Evolutionary conservation across 805 yeast species (phyloP), one percentile per base, ranked within the genome.

Genomic region (Kodamaea lidongshanica): DNA sequence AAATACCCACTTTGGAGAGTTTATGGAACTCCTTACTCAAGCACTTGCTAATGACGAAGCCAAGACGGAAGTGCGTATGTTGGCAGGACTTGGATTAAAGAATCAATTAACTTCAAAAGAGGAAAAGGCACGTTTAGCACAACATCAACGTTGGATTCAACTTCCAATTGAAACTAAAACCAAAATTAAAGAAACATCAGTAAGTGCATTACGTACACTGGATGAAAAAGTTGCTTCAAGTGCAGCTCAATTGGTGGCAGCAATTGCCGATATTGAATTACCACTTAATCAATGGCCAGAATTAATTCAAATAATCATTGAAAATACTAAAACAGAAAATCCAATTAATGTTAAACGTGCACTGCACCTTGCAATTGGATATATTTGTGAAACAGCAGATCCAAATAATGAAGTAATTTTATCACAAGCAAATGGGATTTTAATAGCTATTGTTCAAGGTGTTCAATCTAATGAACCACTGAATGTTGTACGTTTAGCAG

Each of bases 381-480:
- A 86, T 58, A 89, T 92, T 41, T 92, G 98, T 62, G 98, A 92
- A 59, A 73, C 80, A 38, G 89, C 94, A 4, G 95, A 92, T 53
- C 92, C 96, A 16, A 61, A 61, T 34, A 79, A 79, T 52, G 77
- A 80, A 14, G 80, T 79, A 18, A 78, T 89, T 39, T 77, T 79
- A 7, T 68, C 84, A 4, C 95, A 88, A 57, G 79, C 95, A 12
- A 85, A 85, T 56, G 95, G 95, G 32, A 86, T 92, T 34, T 68
- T 92, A 42, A 87, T 94, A 41, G 95, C 98, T 14, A 87, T 89
- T 50, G 94, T 89, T 26, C 97, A 92, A 65, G 97, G 97, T 42
- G 96, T 94, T 3, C 94, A 84, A 53, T 61, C 80, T 13, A 65
- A 77, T 6, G 97, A 89, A 58, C 77, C 85, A 7, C 75, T 82